A percentile compares a stretch with the other conserved stretches of the same genome.
phyloP scores from a whole-genome alignment of 306 rosid genomes.

The Malus sieversii region DNA sequence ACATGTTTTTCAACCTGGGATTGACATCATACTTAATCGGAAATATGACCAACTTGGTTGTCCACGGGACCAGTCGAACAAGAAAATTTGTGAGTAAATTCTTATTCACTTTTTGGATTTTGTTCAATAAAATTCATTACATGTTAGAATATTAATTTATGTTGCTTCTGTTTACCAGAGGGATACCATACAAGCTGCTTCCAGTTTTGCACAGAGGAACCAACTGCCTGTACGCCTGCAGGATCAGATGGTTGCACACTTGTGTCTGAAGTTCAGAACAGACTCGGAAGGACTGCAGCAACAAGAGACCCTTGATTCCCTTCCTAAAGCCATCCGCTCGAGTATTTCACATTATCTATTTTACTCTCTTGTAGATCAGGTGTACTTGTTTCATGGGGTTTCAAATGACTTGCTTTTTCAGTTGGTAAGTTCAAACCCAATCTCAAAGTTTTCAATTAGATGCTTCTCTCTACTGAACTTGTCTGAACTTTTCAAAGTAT shows the following conservation, averaged over 20 bases:
- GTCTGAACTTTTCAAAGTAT: not conserved
- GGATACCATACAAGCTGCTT: slow-evolving; percentile 91
- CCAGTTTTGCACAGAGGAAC: slow-evolving; percentile 87
- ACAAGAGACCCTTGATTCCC: slow-evolving; percentile 85
- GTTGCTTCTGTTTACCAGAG: slow-evolving; percentile 34
- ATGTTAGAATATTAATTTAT: not conserved
- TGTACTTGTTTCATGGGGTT: slow-evolving; percentile 79
- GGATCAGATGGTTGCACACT: slow-evolving; percentile 94
- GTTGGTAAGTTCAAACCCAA: slow-evolving; percentile 47
- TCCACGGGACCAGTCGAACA: slow-evolving; percentile 86
- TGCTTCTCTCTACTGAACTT: not conserved
- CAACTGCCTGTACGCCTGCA: slow-evolving; percentile 70
- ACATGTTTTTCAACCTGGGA: slow-evolving; percentile 84
- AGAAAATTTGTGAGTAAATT: slow-evolving; percentile 68
- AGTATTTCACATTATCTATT: slow-evolving; percentile 87
- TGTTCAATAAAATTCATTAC: not conserved
- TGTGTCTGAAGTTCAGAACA: slow-evolving; percentile 84
- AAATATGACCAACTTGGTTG: slow-evolving; percentile 95
- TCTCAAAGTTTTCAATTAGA: not conserved
- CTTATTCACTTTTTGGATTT: not conserved
- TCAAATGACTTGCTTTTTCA: slow-evolving; percentile 85
- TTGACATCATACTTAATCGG: slow-evolving; percentile 93
- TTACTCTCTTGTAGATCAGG: slow-evolving; percentile 62
- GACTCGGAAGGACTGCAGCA: slow-evolving; percentile 94
- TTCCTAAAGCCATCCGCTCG: slow-evolving; percentile 90